These are phyloP conservation scores for Chytriomyces sp. DNA, from an alignment of 192 early-diverging fungal genomes.

Conservation along the genomic window DNA sequence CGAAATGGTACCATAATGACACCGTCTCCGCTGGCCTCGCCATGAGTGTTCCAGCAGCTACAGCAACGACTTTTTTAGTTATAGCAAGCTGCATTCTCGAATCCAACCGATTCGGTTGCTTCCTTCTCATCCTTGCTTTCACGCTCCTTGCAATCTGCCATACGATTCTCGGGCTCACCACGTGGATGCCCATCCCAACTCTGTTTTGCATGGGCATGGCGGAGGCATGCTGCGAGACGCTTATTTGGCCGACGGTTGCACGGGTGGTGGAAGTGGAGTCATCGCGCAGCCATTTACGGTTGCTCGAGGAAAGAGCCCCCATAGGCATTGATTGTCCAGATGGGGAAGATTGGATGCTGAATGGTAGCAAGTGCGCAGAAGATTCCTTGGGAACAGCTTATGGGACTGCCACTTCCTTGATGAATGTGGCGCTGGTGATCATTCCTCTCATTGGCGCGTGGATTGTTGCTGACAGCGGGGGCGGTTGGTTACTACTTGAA, in stretches of 20 bases:
- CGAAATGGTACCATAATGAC: constrained; percentile 58
- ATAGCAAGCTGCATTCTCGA: background rate
- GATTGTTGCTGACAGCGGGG: constrained; percentile 38
- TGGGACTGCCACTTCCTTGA: constrained; percentile 41
- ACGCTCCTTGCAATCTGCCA: constrained; percentile 55
- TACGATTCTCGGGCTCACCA: constrained; percentile 53
- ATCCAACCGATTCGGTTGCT: background rate
- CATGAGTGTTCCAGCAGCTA: constrained; percentile 34
- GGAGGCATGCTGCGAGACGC: constrained; percentile 49
- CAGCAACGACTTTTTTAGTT: background rate
- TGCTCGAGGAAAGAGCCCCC: too few species aligned
- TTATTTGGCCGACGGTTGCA: background rate
- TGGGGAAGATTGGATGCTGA: too few species aligned
- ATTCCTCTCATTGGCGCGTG: constrained; percentile 52
- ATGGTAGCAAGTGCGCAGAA: background rate
- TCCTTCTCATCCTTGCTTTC: constrained; percentile 51
- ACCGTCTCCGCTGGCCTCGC: constrained; percentile 49
- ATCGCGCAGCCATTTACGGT: too few species aligned
- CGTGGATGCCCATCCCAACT: constrained; percentile 50
- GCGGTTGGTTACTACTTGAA: too few species aligned
- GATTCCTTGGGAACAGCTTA: constrained; percentile 51
- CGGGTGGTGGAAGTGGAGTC: background rate
- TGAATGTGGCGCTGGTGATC: constrained; percentile 50
- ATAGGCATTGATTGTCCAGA: too few species aligned
- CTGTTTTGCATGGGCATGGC: constrained; percentile 56